Conservation (phyloP, 345 rosid species). For the Bretschneidera sinensis region DNA sequence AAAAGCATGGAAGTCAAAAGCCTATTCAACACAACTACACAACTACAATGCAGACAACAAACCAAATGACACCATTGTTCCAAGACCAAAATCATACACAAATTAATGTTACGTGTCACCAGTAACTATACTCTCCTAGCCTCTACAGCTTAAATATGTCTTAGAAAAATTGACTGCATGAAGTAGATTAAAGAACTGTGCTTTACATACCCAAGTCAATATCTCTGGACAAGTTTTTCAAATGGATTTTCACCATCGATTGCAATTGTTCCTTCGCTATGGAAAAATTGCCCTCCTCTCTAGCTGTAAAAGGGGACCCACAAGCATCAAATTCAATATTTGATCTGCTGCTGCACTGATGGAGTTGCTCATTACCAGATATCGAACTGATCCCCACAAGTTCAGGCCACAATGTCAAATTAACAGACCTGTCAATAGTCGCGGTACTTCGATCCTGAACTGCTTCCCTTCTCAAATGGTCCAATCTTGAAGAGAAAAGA, state of each 20-base stretch:
- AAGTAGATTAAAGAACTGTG: slow-evolving; percentile 10
- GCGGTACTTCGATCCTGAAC: slow-evolving; percentile 27
- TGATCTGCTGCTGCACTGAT: slow-evolving; percentile 38
- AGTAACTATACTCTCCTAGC: neutral
- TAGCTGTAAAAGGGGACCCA: slow-evolving; percentile 23
- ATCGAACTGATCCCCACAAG: slow-evolving; percentile 29
- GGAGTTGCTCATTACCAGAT: slow-evolving; percentile 33
- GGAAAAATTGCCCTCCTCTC: slow-evolving; percentile 37
- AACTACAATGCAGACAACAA: slow-evolving; percentile 1
- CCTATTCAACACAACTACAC: neutral
- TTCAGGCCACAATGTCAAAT: slow-evolving; percentile 52
- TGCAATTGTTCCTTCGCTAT: slow-evolving; percentile 62
- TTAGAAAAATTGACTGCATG: neutral
- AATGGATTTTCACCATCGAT: slow-evolving; percentile 61
- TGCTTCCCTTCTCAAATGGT: slow-evolving; percentile 40
- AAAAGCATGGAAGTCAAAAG: neutral
- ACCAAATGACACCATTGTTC: no score
- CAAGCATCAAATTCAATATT: slow-evolving; percentile 31
- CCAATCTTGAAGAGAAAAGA: slow-evolving; percentile 30
- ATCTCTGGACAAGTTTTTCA: slow-evolving; percentile 60
- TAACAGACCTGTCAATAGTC: slow-evolving; percentile 26
- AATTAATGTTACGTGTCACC: no score
- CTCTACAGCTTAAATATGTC: neutral
- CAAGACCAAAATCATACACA: neutral
- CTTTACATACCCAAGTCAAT: slow-evolving; percentile 53